These are phyloP conservation scores for Closterium sp. DNA, from an alignment of 139 green algal species.

Conservation along the genomic window DNA sequence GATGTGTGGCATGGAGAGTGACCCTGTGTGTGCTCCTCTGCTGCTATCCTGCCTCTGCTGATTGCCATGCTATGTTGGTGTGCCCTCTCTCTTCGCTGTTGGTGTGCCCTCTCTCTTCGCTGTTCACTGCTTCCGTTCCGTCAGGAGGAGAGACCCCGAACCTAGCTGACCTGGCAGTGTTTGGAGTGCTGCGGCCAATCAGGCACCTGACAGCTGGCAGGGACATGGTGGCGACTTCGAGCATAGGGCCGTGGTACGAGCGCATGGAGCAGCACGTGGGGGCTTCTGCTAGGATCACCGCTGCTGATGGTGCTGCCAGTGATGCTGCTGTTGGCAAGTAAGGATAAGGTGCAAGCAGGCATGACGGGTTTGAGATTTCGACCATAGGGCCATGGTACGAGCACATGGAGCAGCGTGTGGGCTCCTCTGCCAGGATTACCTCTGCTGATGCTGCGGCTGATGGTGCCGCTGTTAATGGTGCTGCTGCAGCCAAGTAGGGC, in stretches of 20 bases:
- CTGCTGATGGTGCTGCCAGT: not conserved
- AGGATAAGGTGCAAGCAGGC: not conserved
- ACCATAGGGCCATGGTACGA: not conserved
- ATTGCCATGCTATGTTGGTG: too few species aligned
- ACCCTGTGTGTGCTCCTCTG: too few species aligned
- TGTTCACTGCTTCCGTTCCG: not conserved
- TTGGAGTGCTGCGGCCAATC: slow-evolving; percentile 84
- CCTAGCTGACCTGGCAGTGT: slow-evolving; percentile 87
- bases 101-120: too few species aligned
- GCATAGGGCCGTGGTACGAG: slow-evolving; percentile 47
- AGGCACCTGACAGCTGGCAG: slow-evolving; percentile 55
- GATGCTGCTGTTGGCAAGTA: not conserved
- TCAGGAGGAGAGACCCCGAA: slow-evolving; percentile 69
- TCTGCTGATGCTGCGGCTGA: too few species aligned
- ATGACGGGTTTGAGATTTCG: not conserved
- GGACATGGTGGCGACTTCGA: slow-evolving; percentile 77
- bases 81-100: too few species aligned
- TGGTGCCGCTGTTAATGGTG: not conserved
- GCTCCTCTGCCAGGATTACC: not conserved
- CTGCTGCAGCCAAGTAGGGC: not conserved
- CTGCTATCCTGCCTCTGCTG: too few species aligned
- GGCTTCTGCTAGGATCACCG: not conserved
- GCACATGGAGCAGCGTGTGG: slow-evolving; percentile 14
- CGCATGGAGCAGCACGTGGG: slow-evolving; percentile 49
- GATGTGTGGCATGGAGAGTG: too few species aligned